phyloP scores from a whole-genome alignment of 176 grass and related monocot species.

The Musa acuminata region DNA sequence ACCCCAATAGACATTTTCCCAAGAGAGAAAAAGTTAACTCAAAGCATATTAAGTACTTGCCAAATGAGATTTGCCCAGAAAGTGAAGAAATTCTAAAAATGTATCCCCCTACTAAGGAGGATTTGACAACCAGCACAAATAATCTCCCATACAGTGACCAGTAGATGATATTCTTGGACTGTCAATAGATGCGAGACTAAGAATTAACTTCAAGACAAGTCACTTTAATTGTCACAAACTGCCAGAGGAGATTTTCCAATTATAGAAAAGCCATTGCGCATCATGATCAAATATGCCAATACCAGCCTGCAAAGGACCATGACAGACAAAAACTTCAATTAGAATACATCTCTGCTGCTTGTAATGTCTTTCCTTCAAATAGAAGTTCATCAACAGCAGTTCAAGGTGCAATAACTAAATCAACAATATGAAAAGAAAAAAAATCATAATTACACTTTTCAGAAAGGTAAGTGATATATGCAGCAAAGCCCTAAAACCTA shows the following conservation, averaged over 20 bases:
- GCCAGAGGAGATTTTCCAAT: constrained; percentile 53
- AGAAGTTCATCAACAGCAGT: not conserved
- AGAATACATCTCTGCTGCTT: not conserved
- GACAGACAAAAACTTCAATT: not conserved
- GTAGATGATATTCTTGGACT: not conserved
- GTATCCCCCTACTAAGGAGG: not conserved
- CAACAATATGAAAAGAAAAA: not conserved
- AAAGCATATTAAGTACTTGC: constrained; percentile 14
- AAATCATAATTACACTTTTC: not conserved
- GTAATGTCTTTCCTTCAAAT: not conserved
- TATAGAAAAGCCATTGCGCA: constrained; percentile 23
- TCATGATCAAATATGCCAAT: constrained; percentile 9
- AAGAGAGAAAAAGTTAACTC: not conserved
- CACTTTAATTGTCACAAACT: constrained; percentile 8
- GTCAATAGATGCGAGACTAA: not conserved
- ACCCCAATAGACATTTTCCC: not conserved
- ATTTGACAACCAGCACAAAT: not conserved
- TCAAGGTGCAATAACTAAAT: not conserved
- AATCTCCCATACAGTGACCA: not conserved
- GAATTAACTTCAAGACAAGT: not conserved
- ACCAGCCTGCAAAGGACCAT: not conserved
- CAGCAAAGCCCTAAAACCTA: not conserved
- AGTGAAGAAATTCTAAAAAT: not conserved
- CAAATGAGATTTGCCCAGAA: constrained; percentile 41
- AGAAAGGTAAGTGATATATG: not conserved